Percentiles rank a stretch among this genome's conserved stretches.
Evolutionary conservation across 345 rosid genomes (phyloP).

Genomic region (Pugionium cornutum): DNA sequence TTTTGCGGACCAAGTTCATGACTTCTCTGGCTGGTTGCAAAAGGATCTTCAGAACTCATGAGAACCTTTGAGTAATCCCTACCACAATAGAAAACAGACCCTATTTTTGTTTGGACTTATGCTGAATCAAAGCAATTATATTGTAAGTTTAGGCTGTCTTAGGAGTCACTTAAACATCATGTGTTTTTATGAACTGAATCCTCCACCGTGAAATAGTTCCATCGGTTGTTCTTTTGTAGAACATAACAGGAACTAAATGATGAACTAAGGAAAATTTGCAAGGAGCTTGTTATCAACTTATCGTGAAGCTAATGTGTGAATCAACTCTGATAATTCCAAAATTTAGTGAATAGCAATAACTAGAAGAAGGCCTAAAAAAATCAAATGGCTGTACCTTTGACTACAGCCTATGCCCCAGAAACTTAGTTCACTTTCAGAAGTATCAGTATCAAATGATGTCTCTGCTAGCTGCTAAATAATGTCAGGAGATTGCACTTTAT

Average conservation of each 20-base stretch:
- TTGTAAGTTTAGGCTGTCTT: slow-evolving; percentile 7
- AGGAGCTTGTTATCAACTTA: neutral
- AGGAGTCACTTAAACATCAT: slow-evolving; percentile 5
- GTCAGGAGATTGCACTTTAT: slow-evolving; percentile 21
- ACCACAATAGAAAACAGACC: slow-evolving; percentile 17
- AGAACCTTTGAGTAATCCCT: slow-evolving; percentile 61
- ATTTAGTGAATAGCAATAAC: slow-evolving; percentile 9
- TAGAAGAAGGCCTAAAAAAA: slow-evolving; percentile 17
- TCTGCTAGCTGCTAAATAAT: slow-evolving; percentile 54
- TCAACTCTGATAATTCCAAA: slow-evolving; percentile 2
- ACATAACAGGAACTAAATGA: neutral
- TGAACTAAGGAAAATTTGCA: slow-evolving; percentile 9
- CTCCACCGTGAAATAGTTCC: neutral
- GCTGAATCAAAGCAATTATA: slow-evolving; percentile 4
- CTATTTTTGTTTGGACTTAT: slow-evolving; percentile 3
- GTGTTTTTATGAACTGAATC: slow-evolving; percentile 14
- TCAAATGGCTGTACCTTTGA: slow-evolving; percentile 54
- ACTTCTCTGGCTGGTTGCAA: slow-evolving; percentile 43
- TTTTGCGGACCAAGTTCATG: slow-evolving; percentile 61
- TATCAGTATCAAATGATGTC: slow-evolving; percentile 53
- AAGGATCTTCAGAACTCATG: slow-evolving; percentile 46
- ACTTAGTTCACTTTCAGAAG: slow-evolving; percentile 59
- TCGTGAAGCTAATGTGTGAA: slow-evolving; percentile 3
- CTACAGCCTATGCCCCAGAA: slow-evolving; percentile 51
- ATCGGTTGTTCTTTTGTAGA: neutral